These are phyloP conservation scores for Thalassiosira profunda DNA, from an alignment of 108 stramenopile species.

Conservation along the genomic window DNA sequence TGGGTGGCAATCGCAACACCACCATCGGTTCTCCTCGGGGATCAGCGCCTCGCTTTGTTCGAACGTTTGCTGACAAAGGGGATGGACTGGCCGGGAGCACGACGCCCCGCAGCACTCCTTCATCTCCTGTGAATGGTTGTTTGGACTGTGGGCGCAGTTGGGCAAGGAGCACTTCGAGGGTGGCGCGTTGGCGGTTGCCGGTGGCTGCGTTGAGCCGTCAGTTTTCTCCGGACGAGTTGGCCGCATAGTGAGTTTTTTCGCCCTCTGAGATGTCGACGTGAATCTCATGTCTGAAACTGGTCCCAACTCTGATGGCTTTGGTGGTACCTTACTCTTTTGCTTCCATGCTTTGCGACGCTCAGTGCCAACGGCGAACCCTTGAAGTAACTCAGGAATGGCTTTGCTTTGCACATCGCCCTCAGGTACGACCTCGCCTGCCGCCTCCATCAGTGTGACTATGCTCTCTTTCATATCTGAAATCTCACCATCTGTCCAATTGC, in stretches of 20 bases:
- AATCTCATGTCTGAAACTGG: constrained; percentile 6
- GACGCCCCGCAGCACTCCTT: too few species aligned
- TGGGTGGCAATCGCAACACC: too few species aligned
- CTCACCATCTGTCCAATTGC: constrained; percentile 5
- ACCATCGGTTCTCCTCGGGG: too few species aligned
- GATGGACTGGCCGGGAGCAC: too few species aligned
- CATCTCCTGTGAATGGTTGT: too few species aligned
- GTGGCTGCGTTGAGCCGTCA: background rate
- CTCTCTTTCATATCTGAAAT: background rate
- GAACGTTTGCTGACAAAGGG: too few species aligned
- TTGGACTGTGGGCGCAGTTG: too few species aligned
- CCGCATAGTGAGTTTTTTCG: background rate
- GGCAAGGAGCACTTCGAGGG: too few species aligned
- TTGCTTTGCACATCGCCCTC: background rate
- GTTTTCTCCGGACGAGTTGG: background rate
- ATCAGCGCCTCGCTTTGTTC: too few species aligned
- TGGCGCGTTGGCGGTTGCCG: background rate
- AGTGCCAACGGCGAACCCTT: constrained; percentile 2
- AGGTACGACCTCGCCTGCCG: background rate
- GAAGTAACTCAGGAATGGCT: background rate
- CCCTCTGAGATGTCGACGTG: background rate
- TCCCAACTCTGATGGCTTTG: constrained; percentile 12
- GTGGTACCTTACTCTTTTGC: constrained; percentile 6
- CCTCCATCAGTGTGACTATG: constrained; percentile 17
- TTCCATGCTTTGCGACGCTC: constrained; percentile 4